Evolutionary conservation across 371 early-diverging fungal species (phyloP), one percentile per base, ranked within the genome.

Genomic region (Syncephalastrum sp.): DNA sequence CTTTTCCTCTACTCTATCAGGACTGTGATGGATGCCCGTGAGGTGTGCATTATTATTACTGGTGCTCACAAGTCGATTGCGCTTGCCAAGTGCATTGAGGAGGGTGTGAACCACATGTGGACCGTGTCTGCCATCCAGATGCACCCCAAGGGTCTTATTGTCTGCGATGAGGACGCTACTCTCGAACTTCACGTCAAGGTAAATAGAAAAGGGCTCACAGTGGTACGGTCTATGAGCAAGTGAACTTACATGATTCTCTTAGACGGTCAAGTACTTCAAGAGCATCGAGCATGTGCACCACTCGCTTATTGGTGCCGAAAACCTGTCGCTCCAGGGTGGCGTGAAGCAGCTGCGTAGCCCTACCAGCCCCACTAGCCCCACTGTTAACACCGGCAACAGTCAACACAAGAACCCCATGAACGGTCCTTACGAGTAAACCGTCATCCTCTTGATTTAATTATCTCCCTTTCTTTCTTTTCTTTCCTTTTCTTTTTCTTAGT

Each of bases 231-330:
- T 21, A 21, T 2, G 38, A 10, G 38, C 38, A 33, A 33, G 38
- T 10, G 12, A 33, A 33, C 38, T 33, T 33, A 33, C 12, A 33
- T 12, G 10, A 33, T 55, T 5, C 38, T 33, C 10, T 14, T 47
- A 73, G 82, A 93, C 93, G 27, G 93, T 93, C 61, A 89, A 90
- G 71, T 92, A 93, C 73, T 93, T 92, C 78, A 91, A 91, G 73
- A 86, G 87, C 50, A 93, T 93, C 63, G 94, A 93, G 65, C 88
- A 91, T 75, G 92, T 92, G 16, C 92, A 92, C 54, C 82, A 89
- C 62, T 80, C 87, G 56, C 71, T 92, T 50, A 87, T 92, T 64
- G 92, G 92, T 56, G 75, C 82, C 44, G 90, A 92, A 58, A 88
- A 90, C 70, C 79, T 92, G 46, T 87, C 89, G 47, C 75, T 92